Base-by-base conservation (phyloP, 768 basidiomycete genomes). In the Serendipita sp. region DNA sequence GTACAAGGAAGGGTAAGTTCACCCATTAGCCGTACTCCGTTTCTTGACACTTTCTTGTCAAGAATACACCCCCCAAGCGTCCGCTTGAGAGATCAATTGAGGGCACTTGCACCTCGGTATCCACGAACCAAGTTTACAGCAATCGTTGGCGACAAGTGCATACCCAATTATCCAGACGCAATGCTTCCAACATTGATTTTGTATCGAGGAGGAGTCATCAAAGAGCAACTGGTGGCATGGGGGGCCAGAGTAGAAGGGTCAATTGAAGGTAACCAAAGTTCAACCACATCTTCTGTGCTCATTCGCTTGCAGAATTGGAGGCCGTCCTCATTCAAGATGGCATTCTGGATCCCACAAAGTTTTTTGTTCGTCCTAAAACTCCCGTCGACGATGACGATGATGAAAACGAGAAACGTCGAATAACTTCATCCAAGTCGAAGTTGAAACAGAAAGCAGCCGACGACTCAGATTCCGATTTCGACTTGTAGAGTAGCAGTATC, bases 81-180 rank as follows among this genome's bases (percentile, higher is more conserved):
- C 66, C 85, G 86, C 53, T 78, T 94, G 10, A 82, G 81, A 63
- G 75, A 79, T 32, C 85, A 94, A 63, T 74, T 98, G 32, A 78
- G 78, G 3, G 78, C 78, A 0, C 79, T 99, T 3, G 92, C 96
- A 1, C 77, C 77, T n/a, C 82, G 83, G 63, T 87, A 95, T 73
- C 90, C 93, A 1, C 86, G 86, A 54, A 89, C 93, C 10, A 98
- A 98, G 76, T 96, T 99, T 69, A 88, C 97, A 67, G 92, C 90
- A 10, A 98, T 98, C 69, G 84, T 93, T 2, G 92, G 93, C 44
- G 83, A 90, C 75, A 92, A 92, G 74, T 95, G 92, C 76, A 96
- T 99, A 69, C 85, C 89, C n/a, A 87, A 97, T 74, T 85, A 98
- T 41, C 95, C 94, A 13, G 96, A 97, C 70, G 79, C 82, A 44